Conservation (phyloP, 306 rosid species). For the Cicer judaicum region DNA sequence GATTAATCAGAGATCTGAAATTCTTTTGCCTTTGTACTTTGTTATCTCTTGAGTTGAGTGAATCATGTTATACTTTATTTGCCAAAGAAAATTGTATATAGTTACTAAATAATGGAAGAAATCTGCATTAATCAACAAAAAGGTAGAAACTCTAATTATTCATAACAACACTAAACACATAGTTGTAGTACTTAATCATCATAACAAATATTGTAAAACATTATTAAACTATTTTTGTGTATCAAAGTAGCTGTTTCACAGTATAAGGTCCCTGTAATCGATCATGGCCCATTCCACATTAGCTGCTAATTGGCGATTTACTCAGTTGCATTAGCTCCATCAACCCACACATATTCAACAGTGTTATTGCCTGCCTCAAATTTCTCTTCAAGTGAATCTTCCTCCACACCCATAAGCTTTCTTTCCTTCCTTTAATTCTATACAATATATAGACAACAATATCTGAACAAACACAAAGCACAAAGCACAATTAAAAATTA, state of each 20-base stretch:
- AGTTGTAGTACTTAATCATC: background rate
- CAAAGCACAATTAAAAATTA: background rate
- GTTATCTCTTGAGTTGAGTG: background rate
- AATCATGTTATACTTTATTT: no score
- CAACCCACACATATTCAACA: constrained; percentile 50
- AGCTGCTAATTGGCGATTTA: constrained; percentile 47
- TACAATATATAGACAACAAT: background rate
- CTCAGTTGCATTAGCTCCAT: constrained; percentile 42
- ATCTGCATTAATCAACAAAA: constrained; percentile 5
- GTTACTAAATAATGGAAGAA: background rate
- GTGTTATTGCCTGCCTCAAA: constrained; percentile 45
- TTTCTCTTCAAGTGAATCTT: constrained; percentile 33
- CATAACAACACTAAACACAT: background rate
- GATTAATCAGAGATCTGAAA: background rate
- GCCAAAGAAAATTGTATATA: background rate
- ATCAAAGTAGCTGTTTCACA: constrained; percentile 45
- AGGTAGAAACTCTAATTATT: background rate
- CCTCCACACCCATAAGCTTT: constrained; percentile 45
- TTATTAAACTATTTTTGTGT: constrained; percentile 22
- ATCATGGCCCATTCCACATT: constrained; percentile 44
- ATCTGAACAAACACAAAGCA: background rate
- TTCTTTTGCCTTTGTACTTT: background rate
- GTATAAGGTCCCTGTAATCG: constrained; percentile 37
- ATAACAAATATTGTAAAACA: background rate
- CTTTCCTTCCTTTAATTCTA: constrained; percentile 32